Conservation (phyloP, 306 rosid species). For the Castanea sativa region DNA sequence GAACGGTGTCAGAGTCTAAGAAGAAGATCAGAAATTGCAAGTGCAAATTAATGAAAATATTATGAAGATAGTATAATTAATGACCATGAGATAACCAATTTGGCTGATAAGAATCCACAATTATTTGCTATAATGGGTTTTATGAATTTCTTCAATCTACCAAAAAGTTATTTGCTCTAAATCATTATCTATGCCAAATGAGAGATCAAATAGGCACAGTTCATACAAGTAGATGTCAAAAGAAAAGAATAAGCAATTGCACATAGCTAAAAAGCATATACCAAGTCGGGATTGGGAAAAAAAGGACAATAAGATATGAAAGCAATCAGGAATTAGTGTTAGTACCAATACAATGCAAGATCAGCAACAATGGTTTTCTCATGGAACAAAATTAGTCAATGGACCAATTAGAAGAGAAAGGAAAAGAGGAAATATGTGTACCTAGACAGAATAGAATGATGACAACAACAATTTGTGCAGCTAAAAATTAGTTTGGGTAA, state of each 20-base stretch:
- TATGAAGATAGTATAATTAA: no score
- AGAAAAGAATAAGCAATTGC: background rate
- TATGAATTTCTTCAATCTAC: no score
- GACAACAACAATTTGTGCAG: background rate
- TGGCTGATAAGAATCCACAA: no score
- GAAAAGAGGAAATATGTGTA: background rate
- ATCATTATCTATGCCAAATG: no score
- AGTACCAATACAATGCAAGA: background rate
- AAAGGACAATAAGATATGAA: background rate
- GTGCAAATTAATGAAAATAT: no score
- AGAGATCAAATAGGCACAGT: background rate
- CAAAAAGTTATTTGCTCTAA: no score
- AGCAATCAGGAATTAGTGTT: constrained; percentile 7
- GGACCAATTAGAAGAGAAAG: background rate
- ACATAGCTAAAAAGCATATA: background rate
- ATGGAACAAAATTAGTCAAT: background rate
- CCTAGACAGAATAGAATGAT: background rate
- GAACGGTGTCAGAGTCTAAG: background rate
- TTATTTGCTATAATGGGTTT: no score
- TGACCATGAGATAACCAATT: no score
- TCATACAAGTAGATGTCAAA: background rate
- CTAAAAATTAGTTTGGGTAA: no score
- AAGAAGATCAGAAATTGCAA: background rate
- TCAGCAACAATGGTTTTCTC: background rate
- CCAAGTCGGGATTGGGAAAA: background rate